Conservation (phyloP, 805 yeast species). For the Myxozyma mucilagina region DNA sequence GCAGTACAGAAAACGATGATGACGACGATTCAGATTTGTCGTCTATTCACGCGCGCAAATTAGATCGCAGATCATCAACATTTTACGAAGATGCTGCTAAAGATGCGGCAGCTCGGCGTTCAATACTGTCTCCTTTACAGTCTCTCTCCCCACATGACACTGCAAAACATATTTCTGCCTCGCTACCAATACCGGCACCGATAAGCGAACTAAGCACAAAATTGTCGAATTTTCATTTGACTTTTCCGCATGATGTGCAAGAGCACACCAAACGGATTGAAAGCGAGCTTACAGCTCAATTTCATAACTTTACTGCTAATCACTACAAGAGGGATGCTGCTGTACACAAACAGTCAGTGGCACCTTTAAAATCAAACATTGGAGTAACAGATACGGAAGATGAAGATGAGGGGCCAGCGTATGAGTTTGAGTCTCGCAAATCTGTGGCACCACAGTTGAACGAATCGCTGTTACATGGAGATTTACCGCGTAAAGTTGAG, state of each 20-base stretch:
- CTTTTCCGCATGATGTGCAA: not conserved
- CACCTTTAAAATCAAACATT: not conserved
- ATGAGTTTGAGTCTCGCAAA: conserved; percentile 2
- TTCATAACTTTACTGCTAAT: not conserved
- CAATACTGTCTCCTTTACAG: not conserved
- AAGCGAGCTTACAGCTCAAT: not conserved
- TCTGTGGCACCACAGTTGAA: not conserved
- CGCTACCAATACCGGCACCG: not conserved
- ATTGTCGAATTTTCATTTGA: conserved; percentile 4
- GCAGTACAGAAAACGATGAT: not conserved
- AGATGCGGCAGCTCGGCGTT: not conserved
- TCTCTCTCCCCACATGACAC: not conserved
- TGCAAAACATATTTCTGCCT: not conserved
- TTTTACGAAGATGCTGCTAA: conserved; percentile 11
- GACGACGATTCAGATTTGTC: not conserved
- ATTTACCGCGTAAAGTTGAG: conserved; percentile 9
- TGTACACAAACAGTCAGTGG: not conserved
- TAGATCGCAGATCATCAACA: conserved; percentile 25
- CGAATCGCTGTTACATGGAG: not conserved
- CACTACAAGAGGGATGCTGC: conserved; percentile 3
- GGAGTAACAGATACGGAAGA: not conserved
- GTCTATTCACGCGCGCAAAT: not conserved
- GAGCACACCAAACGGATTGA: not conserved
- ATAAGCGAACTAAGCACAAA: not conserved
- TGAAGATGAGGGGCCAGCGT: conserved; percentile 3